A percentile compares a stretch with the other conserved stretches of the same genome.
These are phyloP conservation scores for Candida qinlingensis DNA, from an alignment of 805 yeast species.

Conservation along the genomic window DNA sequence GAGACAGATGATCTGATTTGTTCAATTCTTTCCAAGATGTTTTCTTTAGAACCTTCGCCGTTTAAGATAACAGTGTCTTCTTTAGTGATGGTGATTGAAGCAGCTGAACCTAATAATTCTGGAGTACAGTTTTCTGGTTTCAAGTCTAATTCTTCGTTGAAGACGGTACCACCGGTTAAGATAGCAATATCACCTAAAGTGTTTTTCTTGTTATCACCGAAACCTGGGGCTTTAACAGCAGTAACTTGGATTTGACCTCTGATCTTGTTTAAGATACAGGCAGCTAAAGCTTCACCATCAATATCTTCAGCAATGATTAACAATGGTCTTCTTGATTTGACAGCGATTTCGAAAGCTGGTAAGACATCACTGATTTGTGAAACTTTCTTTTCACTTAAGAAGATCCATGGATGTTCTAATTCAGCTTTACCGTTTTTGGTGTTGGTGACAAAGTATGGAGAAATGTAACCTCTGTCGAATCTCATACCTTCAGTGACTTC, in stretches of 20 bases:
- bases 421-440: constrained; percentile 85
- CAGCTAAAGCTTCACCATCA: constrained; percentile 98
- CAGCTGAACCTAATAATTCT: constrained; percentile 88
- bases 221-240: constrained; percentile 98
- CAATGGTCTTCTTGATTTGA: constrained; percentile 91
- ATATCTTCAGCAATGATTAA: constrained; percentile 93
- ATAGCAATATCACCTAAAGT: constrained; percentile 92
- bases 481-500: constrained; percentile 99
- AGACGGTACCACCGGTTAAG: constrained; percentile 66
- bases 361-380: constrained; percentile 83
- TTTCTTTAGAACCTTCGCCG: constrained; percentile 89
- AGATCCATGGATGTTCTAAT: constrained; percentile 87
- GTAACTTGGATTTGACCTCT: constrained; percentile 98
- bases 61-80: constrained; percentile 94
- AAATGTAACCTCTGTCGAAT: constrained; percentile 96
- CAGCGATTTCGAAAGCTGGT: constrained; percentile 91
- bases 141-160: constrained; percentile 70
- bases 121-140: constrained; percentile 95
- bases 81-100: constrained; percentile 88
- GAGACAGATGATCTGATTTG: constrained; percentile 24
- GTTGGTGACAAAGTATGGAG: constrained; percentile 96
- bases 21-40: constrained; percentile 85
- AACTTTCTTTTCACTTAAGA: constrained; percentile 85
- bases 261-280: constrained; percentile 94
- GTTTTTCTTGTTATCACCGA: constrained; percentile 98